A percentile compares a stretch with the other conserved stretches of the same genome.
Evolutionary conservation across 139 green algal species (phyloP).

Genomic region (Picochlorum costavermella): DNA sequence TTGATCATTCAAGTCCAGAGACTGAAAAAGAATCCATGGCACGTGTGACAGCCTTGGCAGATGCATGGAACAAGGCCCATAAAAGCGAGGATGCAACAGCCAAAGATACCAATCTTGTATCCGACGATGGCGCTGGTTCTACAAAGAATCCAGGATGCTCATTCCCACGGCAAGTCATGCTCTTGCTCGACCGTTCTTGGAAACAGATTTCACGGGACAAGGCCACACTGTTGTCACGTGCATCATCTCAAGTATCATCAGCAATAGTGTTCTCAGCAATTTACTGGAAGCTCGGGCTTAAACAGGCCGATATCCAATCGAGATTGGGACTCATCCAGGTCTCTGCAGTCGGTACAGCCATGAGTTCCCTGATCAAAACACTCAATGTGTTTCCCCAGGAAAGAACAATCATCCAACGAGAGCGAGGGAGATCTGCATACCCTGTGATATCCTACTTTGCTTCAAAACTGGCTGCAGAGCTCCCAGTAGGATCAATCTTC

Average conservation of each 20-base stretch:
- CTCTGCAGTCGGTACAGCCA: slow-evolving; percentile 75
- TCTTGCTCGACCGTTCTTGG: slow-evolving; percentile 50
- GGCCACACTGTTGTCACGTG: slow-evolving; percentile 61
- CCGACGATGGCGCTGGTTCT: not conserved
- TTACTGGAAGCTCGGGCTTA: slow-evolving; percentile 69
- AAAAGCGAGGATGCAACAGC: not conserved
- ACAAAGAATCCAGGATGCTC: not conserved
- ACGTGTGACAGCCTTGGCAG: slow-evolving; percentile 37
- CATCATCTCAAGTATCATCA: slow-evolving; percentile 60
- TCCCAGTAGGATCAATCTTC: slow-evolving; percentile 73
- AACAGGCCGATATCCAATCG: slow-evolving; percentile 74
- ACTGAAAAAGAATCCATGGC: slow-evolving; percentile 30
- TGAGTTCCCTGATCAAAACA: slow-evolving; percentile 79
- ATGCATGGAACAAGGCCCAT: slow-evolving; percentile 7
- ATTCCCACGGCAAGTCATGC: slow-evolving; percentile 27
- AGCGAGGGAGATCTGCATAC: slow-evolving; percentile 51
- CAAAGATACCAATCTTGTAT: not conserved
- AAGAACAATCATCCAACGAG: slow-evolving; percentile 64
- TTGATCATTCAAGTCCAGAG: slow-evolving; percentile 59
- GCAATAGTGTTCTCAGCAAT: slow-evolving; percentile 89
- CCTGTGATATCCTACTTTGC: slow-evolving; percentile 48
- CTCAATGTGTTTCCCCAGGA: slow-evolving; percentile 78
- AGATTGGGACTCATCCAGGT: slow-evolving; percentile 83
- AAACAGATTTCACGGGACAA: slow-evolving; percentile 75
- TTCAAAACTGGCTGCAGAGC: slow-evolving; percentile 80